phyloP scores from a whole-genome alignment of 495 filamentous ascomycete species.

The Hyaloscypha variabilis region DNA sequence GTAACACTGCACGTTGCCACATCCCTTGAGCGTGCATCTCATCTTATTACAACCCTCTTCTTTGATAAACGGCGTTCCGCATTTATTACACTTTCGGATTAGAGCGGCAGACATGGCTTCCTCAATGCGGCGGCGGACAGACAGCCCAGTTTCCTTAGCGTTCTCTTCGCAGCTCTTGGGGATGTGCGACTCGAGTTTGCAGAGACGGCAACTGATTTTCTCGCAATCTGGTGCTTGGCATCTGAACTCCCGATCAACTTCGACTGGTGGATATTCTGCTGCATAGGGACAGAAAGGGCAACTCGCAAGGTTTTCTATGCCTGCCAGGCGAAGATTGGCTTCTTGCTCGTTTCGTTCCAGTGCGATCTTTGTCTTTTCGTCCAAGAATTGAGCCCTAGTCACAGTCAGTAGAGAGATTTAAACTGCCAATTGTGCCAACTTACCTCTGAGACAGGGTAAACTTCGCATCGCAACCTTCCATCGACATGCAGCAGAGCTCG shows the following conservation, averaged over 20 bases:
- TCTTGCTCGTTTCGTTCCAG: constrained; percentile 73
- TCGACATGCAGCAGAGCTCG: constrained; percentile 56
- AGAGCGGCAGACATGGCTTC: constrained; percentile 83
- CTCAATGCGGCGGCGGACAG: constrained; percentile 68
- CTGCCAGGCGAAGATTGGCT: constrained; percentile 63
- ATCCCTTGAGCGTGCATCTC: constrained; percentile 57
- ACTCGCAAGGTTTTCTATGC: constrained; percentile 63
- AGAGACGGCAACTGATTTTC: constrained; percentile 72
- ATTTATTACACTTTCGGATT: constrained; percentile 74
- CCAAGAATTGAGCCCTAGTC: constrained; percentile 51
- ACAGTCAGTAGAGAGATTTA: constrained; percentile 6
- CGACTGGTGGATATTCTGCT: constrained; percentile 66
- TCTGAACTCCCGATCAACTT: constrained; percentile 74
- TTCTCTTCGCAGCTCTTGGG: constrained; percentile 73
- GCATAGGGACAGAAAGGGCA: constrained; percentile 88
- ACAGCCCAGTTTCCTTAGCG: constrained; percentile 58
- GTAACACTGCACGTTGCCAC: constrained; percentile 68
- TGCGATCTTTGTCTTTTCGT: constrained; percentile 52
- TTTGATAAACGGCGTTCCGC: constrained; percentile 69
- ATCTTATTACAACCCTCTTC: constrained; percentile 86
- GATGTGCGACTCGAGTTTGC: constrained; percentile 71
- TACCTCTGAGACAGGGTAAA: constrained; percentile 50
- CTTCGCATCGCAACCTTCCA: constrained; percentile 43
- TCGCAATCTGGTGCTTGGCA: constrained; percentile 70
- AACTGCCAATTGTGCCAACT: background rate